phyloP scores from a whole-genome alignment of 345 rosid genomes.

The Raphanus sativus region DNA sequence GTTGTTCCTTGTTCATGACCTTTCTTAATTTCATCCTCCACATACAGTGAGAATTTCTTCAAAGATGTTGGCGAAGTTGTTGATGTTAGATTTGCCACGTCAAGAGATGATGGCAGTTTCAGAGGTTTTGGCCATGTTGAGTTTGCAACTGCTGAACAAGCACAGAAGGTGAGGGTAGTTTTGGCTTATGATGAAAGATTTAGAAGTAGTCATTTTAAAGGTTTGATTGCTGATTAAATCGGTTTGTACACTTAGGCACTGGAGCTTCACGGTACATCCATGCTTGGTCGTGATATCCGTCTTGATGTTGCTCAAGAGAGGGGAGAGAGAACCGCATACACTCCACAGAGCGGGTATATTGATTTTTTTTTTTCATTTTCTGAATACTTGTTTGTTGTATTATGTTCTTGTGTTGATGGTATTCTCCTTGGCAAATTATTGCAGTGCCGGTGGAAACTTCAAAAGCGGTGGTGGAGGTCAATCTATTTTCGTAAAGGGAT shows the following conservation, averaged over 20 bases:
- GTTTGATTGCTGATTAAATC: background rate
- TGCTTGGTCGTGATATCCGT: constrained; percentile 54
- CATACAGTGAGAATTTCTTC: constrained; percentile 68
- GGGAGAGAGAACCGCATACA: constrained; percentile 68
- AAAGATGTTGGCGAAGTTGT: constrained; percentile 66
- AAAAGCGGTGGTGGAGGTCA: constrained; percentile 44
- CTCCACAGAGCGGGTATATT: constrained; percentile 70
- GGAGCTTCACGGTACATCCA: constrained; percentile 48
- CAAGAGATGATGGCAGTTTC: constrained; percentile 48
- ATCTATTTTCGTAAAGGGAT: constrained; percentile 61
- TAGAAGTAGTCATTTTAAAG: too few species aligned
- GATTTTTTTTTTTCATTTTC: background rate
- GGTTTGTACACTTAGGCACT: constrained; percentile 50
- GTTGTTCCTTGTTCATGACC: background rate
- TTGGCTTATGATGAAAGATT: background rate
- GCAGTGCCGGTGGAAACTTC: constrained; percentile 41
- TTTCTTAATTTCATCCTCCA: background rate
- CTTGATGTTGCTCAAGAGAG: constrained; percentile 76
- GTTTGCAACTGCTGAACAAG: constrained; percentile 65
- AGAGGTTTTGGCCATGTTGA: constrained; percentile 86
- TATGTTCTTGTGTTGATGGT: background rate
- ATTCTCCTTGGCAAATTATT: background rate
- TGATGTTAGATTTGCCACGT: constrained; percentile 71
- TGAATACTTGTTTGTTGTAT: background rate
- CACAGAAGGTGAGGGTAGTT: constrained; percentile 49